These are phyloP conservation scores for Podospora tetraspora DNA, from an alignment of 495 filamentous ascomycete species.

Conservation along the genomic window DNA sequence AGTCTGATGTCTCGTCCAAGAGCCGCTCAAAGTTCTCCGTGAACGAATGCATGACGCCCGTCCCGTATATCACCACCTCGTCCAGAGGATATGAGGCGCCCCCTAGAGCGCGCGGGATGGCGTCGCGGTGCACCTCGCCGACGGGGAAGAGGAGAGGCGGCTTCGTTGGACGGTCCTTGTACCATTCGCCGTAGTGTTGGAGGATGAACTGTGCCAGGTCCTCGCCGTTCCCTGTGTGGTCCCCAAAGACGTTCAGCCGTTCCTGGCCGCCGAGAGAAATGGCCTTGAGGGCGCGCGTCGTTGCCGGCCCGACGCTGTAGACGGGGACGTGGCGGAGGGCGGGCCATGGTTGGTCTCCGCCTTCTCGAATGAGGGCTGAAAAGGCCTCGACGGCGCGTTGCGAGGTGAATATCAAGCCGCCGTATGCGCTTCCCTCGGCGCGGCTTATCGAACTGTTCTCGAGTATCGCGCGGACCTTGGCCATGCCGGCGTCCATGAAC, in stretches of 20 bases:
- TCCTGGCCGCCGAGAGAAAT: slow-evolving; percentile 42
- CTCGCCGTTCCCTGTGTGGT: slow-evolving; percentile 77
- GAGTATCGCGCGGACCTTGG: slow-evolving; percentile 34
- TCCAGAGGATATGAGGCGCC: slow-evolving; percentile 52
- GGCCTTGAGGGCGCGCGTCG: slow-evolving; percentile 62
- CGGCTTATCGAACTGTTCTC: slow-evolving; percentile 30
- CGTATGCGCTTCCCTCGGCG: slow-evolving; percentile 49
- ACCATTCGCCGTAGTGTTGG: slow-evolving; percentile 55
- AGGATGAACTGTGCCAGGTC: slow-evolving; percentile 71
- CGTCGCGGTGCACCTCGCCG: slow-evolving; percentile 78
- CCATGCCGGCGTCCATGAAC: slow-evolving; percentile 42
- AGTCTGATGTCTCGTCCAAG: slow-evolving; percentile 37
- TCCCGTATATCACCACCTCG: slow-evolving; percentile 82
- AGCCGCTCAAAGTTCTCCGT: slow-evolving; percentile 53
- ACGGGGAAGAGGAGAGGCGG: slow-evolving; percentile 77
- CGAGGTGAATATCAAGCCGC: slow-evolving; percentile 87
- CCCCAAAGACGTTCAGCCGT: slow-evolving; percentile 56
- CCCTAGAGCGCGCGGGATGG: slow-evolving; percentile 78
- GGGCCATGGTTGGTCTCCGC: slow-evolving; percentile 40
- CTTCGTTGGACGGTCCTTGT: slow-evolving; percentile 36
- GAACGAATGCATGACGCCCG: slow-evolving; percentile 71
- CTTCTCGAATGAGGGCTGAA: slow-evolving; percentile 53
- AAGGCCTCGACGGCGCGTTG: slow-evolving; percentile 92
- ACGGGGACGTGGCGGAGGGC: slow-evolving; percentile 54
- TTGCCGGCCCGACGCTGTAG: slow-evolving; percentile 92